These are phyloP conservation scores for Epichloe scottii DNA, from an alignment of 2,329 filamentous ascomycete genomes.

Conservation along the genomic window DNA sequence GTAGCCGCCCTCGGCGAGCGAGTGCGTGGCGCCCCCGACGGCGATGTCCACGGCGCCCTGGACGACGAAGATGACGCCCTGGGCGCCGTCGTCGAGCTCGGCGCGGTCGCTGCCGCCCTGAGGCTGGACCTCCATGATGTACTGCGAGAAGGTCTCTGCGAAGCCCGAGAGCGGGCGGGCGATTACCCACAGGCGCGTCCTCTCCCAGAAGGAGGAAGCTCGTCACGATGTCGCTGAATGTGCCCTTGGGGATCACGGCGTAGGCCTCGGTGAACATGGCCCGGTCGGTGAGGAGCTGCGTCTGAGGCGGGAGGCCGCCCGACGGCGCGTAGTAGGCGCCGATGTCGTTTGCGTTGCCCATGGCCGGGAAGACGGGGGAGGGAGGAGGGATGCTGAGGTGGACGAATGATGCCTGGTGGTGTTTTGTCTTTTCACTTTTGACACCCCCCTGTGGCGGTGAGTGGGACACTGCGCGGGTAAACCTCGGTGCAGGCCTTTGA, in stretches of 20 bases:
- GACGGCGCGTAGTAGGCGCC: slow-evolving; percentile 3
- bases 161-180: slow-evolving; percentile 6
- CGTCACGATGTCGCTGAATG: slow-evolving; percentile 6
- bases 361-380: background rate
- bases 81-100: background rate
- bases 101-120: slow-evolving; percentile 2
- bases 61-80: slow-evolving; percentile 5
- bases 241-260: slow-evolving; percentile 6
- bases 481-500: no score
- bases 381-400: no score
- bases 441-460: no score
- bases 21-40: background rate
- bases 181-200: slow-evolving; percentile 5
- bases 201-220: slow-evolving; percentile 4
- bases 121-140: slow-evolving; percentile 6
- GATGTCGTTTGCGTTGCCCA: background rate
- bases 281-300: slow-evolving; percentile 5
- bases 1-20: slow-evolving; percentile 2
- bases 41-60: background rate
- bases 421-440: no score
- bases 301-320: slow-evolving; percentile 5
- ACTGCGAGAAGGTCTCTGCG: slow-evolving; percentile 6
- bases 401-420: no score
- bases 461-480: no score
- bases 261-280: slow-evolving; percentile 7